Evolutionary conservation across 371 early-diverging fungal species (phyloP).

Genomic region (Zancudomyces culisetae): DNA sequence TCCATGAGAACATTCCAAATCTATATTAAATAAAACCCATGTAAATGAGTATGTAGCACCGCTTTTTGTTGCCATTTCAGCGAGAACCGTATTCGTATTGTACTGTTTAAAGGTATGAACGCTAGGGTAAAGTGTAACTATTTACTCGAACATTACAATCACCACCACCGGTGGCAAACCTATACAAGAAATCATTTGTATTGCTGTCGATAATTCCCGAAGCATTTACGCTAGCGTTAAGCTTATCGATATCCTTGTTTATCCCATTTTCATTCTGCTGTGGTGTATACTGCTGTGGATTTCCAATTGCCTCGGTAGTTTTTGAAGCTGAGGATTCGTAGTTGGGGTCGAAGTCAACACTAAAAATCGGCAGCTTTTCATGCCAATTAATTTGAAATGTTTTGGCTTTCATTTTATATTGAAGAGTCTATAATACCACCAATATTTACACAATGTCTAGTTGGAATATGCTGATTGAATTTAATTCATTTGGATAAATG

Average conservation of each 20-base stretch:
- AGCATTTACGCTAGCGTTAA: background rate
- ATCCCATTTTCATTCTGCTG: no score
- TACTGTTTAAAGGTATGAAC: no score
- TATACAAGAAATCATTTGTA: slow-evolving; percentile 14
- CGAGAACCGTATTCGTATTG: no score
- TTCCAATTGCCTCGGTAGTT: background rate
- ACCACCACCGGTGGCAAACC: slow-evolving; percentile 83
- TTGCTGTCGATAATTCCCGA: background rate
- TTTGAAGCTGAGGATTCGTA: slow-evolving; percentile 4
- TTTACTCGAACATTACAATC: slow-evolving; percentile 71
- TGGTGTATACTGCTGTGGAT: no score
- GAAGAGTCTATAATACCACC: no score
- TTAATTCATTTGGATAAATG: no score
- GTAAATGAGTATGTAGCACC: background rate
- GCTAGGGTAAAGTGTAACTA: no score
- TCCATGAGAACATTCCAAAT: slow-evolving; percentile 39
- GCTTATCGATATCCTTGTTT: no score
- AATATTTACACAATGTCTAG: no score
- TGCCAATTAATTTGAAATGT: slow-evolving; percentile 90
- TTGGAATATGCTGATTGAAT: no score
- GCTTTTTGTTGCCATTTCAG: no score
- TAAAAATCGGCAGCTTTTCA: slow-evolving; percentile 71
- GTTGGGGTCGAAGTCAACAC: slow-evolving; percentile 69
- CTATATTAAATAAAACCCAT: slow-evolving; percentile 17
- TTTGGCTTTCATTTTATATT: slow-evolving; percentile 45